phyloP scores from a whole-genome alignment of 2,329 filamentous ascomycete genomes.

The Cercospora citrullina region DNA sequence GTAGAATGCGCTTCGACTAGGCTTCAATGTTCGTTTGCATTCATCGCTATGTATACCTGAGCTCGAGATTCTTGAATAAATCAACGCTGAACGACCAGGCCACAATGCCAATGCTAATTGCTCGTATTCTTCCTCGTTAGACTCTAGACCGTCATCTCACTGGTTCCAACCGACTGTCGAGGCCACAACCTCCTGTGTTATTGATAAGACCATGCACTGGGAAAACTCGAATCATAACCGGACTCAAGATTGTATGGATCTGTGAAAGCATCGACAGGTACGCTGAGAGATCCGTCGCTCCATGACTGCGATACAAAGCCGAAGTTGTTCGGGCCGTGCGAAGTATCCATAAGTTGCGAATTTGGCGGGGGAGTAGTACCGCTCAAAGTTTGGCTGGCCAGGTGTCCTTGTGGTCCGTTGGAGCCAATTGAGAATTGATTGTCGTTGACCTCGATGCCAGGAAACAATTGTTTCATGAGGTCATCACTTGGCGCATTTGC shows the following conservation, averaged over 20 bases:
- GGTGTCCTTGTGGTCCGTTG: conserved; percentile 14
- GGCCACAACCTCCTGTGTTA: conserved; percentile 30
- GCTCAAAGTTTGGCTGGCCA: conserved; percentile 13
- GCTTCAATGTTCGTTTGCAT: conserved; percentile 1
- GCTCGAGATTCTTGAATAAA: not conserved
- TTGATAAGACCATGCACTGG: conserved; percentile 31
- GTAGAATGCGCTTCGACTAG: not conserved
- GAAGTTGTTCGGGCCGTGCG: not conserved
- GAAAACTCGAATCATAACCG: conserved; percentile 33
- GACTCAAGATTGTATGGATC: conserved; percentile 34
- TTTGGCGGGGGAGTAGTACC: conserved; percentile 1
- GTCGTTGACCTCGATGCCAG: conserved; percentile 35
- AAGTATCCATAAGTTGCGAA: conserved; percentile 1
- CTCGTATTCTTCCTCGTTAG: not conserved
- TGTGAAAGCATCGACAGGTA: conserved; percentile 35
- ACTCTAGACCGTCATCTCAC: not conserved
- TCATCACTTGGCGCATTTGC: conserved; percentile 35
- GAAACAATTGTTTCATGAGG: conserved; percentile 37
- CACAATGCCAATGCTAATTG: conserved; percentile 5
- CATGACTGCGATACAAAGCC: conserved; percentile 36
- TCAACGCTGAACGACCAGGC: conserved; percentile 12
- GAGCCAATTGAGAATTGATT: conserved; percentile 21
- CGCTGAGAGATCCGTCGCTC: conserved; percentile 38
- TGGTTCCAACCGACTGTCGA: conserved; percentile 10
- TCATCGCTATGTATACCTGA: conserved; percentile 5